These are phyloP conservation scores for Tolypocladium sp. DNA, from an alignment of 2,329 filamentous ascomycete species.

Conservation along the genomic window DNA sequence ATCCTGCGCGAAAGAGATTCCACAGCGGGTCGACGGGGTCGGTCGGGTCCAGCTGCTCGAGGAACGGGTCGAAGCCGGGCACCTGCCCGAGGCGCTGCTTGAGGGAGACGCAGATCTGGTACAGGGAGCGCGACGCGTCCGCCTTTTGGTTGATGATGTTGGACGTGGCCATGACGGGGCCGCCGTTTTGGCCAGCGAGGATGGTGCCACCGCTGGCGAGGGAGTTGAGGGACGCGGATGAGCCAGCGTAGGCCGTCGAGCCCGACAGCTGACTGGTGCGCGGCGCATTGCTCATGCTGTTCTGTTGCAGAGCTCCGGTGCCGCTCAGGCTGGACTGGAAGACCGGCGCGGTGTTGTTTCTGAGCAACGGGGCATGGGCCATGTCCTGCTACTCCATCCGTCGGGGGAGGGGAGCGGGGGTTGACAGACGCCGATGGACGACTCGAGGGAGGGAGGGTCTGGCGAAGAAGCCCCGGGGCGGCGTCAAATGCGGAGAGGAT, in stretches of 20 bases:
- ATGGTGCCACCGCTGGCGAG: slow-evolving; percentile 35
- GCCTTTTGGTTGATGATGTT: slow-evolving; percentile 98
- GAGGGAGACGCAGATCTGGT: slow-evolving; percentile 86
- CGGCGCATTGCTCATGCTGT: slow-evolving; percentile 42
- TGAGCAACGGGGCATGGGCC: slow-evolving; percentile 50
- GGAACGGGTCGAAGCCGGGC: slow-evolving; percentile 68
- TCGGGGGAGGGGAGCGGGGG: slow-evolving; percentile 7
- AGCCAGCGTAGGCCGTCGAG: slow-evolving; percentile 46
- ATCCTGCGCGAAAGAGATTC: slow-evolving; percentile 75
- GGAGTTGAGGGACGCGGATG: slow-evolving; percentile 42
- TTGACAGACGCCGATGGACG: neutral
- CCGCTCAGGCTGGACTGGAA: slow-evolving; percentile 39
- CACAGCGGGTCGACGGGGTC: slow-evolving; percentile 85
- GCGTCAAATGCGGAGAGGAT: slow-evolving; percentile 1
- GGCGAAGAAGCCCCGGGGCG: neutral
- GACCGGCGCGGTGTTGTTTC: slow-evolving; percentile 49
- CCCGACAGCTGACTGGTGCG: slow-evolving; percentile 55
- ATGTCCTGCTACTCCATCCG: slow-evolving; percentile 40
- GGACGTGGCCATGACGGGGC: slow-evolving; percentile 65
- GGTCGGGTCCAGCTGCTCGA: slow-evolving; percentile 61
- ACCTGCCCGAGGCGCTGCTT: slow-evolving; percentile 75
- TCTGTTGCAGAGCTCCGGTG: slow-evolving; percentile 33
- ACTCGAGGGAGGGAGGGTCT: neutral
- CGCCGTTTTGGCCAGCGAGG: slow-evolving; percentile 35
- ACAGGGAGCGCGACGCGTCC: slow-evolving; percentile 83